Base-by-base conservation (phyloP, 2,329 filamentous ascomycete genomes). In the Arthrobotrys sphaeroides region DNA sequence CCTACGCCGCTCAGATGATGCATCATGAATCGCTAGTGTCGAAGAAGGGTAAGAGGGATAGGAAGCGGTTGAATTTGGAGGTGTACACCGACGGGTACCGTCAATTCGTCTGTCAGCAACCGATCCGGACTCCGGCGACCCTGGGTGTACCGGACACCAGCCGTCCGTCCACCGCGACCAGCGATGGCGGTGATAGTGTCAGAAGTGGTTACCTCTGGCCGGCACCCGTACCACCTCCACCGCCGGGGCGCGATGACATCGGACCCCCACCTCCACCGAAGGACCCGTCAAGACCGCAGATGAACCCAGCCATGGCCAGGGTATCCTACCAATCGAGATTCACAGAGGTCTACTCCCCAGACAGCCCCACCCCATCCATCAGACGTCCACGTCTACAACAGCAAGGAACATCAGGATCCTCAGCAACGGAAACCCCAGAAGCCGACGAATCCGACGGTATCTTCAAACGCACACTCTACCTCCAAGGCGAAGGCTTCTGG, bases 401-500 rank as follows among this genome's bases (percentile, higher is more conserved):
- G 20, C 49, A 33, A 20, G 26, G 40, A 70, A 33, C 20, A 49
- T 22, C 45, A n/a, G n/a, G 12, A 26, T 28, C 61, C 28, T 3
- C 62, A 18, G 20, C 31, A 49, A 9, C 22, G 18, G 45, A 55
- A 6, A 2, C 10, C 7, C 51, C 28, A 22, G 51, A 55, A n/a
- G 4, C 10, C 13, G 55, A 73, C 33, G 62, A 74, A 31, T 42
- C 33, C 40, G 73, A 77, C 31, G 73, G 43, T 13, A 65, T 69
- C 33, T 77, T 77, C 38, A 65, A 55, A 43, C 73, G 73, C 24
- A 72, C 67, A 3, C 51, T 77, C 31, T 13, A 47, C 53, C 73
- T 77, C 45, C 64, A 69, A 31, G 73, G 73, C 60, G 73, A 77
- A 40, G 67, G 65, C 5, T 77, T 77, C 59, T 77, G 73, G 73